These are phyloP conservation scores for Microstegium vimineum DNA, from an alignment of 176 grass and related monocot species.

Conservation along the genomic window DNA sequence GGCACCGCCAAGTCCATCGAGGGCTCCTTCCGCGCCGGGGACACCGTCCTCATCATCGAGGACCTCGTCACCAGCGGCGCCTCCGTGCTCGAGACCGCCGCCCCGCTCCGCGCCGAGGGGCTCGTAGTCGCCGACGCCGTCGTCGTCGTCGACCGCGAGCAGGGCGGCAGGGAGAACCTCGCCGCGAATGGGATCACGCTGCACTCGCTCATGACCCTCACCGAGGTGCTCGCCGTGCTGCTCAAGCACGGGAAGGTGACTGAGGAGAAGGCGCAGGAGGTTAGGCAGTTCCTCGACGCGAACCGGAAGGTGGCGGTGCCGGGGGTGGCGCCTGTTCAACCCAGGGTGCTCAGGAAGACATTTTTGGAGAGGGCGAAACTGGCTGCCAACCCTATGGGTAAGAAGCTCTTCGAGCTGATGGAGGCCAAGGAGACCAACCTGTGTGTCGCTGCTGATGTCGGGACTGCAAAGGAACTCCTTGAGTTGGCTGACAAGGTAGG, in stretches of 20 bases:
- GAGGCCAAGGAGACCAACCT: slow-evolving; percentile 83
- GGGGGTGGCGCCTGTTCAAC: not conserved
- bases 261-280: slow-evolving; percentile 74
- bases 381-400: slow-evolving; percentile 70
- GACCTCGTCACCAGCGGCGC: slow-evolving; percentile 91
- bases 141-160: slow-evolving; percentile 87
- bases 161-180: slow-evolving; percentile 83
- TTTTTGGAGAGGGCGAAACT: slow-evolving; percentile 53
- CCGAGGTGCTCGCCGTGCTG: slow-evolving; percentile 74
- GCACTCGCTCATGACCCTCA: slow-evolving; percentile 71
- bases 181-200: slow-evolving; percentile 59
- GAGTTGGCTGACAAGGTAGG: slow-evolving; percentile 76
- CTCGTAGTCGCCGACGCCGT: slow-evolving; percentile 57
- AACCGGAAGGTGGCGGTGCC: slow-evolving; percentile 78
- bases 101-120: slow-evolving; percentile 58
- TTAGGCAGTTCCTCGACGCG: slow-evolving; percentile 68
- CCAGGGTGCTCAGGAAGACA: slow-evolving; percentile 23
- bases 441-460: slow-evolving; percentile 85
- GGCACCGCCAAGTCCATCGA: slow-evolving; percentile 91
- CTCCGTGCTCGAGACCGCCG: slow-evolving; percentile 80
- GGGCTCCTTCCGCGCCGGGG: slow-evolving; percentile 49
- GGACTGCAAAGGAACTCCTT: slow-evolving; percentile 76
- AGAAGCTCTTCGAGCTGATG: slow-evolving; percentile 87
- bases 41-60: slow-evolving; percentile 78
- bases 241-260: slow-evolving; percentile 51